These are phyloP conservation scores for Drechslerella stenobrocha DNA, from an alignment of 2,329 filamentous ascomycete genomes.

Conservation along the genomic window DNA sequence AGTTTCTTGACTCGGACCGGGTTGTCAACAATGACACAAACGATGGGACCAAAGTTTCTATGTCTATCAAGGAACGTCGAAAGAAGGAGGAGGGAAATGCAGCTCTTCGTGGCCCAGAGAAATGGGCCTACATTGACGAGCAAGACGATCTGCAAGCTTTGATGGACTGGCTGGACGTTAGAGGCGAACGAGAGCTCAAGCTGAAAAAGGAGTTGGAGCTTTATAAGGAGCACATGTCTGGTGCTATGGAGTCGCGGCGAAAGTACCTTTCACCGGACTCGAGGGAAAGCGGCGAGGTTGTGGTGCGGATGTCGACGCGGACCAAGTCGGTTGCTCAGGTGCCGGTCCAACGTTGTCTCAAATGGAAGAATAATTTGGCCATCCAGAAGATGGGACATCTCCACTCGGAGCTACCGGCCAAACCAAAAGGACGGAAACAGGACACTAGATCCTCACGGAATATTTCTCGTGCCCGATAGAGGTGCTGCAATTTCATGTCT, in stretches of 20 bases:
- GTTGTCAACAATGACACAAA: constrained; percentile 46
- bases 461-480: constrained; percentile 37
- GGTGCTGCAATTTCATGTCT: constrained; percentile 7
- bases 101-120: constrained; percentile 71
- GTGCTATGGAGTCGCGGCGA: constrained; percentile 78
- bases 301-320: constrained; percentile 66
- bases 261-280: constrained; percentile 67
- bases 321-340: constrained; percentile 64
- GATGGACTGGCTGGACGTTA: constrained; percentile 83
- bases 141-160: constrained; percentile 75
- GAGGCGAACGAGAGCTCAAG: constrained; percentile 82
- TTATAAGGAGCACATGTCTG: constrained; percentile 74
- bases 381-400: constrained; percentile 64
- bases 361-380: constrained; percentile 68
- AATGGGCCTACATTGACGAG: constrained; percentile 92
- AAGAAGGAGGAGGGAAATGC: constrained; percentile 80
- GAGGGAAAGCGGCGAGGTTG: constrained; percentile 58
- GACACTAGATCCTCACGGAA: constrained; percentile 22
- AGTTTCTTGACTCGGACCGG: constrained; percentile 58
- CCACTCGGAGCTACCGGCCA: constrained; percentile 64
- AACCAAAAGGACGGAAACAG: constrained; percentile 54
- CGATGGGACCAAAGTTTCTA: constrained; percentile 49
- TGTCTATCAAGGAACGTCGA: constrained; percentile 80
- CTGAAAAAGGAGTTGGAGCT: constrained; percentile 80
- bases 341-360: constrained; percentile 64